phyloP scores from a whole-genome alignment of 2,329 filamentous ascomycete genomes.

The Aureobasidium sp. region DNA sequence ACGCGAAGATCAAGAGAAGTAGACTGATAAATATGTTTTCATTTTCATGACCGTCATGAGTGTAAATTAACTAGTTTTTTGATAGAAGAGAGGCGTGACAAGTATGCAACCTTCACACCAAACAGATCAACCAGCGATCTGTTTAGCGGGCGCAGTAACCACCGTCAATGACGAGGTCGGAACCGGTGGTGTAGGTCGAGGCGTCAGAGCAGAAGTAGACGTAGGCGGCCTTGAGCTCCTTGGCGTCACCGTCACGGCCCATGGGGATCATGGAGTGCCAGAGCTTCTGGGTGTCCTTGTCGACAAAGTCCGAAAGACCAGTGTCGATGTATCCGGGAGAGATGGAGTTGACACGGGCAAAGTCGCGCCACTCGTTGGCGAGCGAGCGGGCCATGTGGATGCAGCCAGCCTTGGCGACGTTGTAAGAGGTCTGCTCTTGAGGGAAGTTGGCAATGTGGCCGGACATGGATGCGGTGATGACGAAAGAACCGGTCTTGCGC shows the following conservation, averaged over 20 bases:
- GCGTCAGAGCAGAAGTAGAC: conserved; percentile 49
- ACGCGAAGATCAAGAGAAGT: neutral
- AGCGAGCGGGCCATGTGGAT: conserved; percentile 58
- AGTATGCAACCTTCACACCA: neutral
- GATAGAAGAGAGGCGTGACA: neutral
- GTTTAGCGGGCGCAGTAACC: conserved; percentile 33
- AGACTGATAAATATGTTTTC: conserved; percentile 3
- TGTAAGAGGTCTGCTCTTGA: conserved; percentile 59
- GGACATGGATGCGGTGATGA: conserved; percentile 68
- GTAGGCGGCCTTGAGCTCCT: conserved; percentile 57
- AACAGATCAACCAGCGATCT: conserved; percentile 15
- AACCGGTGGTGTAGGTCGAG: conserved; percentile 45
- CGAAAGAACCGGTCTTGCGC: conserved; percentile 55
- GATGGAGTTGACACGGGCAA: conserved; percentile 62
- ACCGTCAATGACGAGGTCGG: conserved; percentile 46
- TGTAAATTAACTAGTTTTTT: conserved; percentile 6
- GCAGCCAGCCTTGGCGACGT: conserved; percentile 59
- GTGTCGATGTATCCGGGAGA: conserved; percentile 65
- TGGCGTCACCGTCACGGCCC: conserved; percentile 55
- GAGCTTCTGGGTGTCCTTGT: conserved; percentile 49
- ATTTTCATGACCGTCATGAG: conserved; percentile 13
- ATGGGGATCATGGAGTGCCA: conserved; percentile 56
- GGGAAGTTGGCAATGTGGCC: conserved; percentile 80
- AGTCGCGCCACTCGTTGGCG: conserved; percentile 64
- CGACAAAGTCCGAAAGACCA: conserved; percentile 59